Evolutionary conservation across 257 asterid genomes (phyloP).

Genomic region (Mitragyna speciosa): DNA sequence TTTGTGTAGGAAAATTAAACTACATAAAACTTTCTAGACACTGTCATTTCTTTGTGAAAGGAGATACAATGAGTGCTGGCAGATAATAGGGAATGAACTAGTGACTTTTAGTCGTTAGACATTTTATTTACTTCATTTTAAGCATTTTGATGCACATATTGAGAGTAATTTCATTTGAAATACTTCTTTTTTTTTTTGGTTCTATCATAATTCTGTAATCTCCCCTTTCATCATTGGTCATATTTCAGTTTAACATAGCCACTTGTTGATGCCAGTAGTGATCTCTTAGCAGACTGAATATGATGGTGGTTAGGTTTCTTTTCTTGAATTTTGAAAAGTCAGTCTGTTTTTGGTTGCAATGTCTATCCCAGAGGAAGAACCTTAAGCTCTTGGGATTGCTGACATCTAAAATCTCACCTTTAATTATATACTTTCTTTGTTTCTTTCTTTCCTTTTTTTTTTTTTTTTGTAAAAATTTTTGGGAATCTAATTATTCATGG

Average conservation of each 20-base stretch:
- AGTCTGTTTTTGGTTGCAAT: background rate
- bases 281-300: background rate
- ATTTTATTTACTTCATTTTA: background rate
- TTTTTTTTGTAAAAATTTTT: too few species aligned
- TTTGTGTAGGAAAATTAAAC: background rate
- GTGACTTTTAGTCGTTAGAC: background rate
- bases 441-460: too few species aligned
- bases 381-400: background rate
- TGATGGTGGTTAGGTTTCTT: background rate
- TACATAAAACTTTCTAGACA: background rate
- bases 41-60: background rate
- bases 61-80: background rate
- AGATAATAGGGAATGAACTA: background rate
- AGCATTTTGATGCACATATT: background rate
- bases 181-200: background rate
- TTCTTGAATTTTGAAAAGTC: background rate
- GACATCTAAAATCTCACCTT: background rate
- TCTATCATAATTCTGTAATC: background rate
- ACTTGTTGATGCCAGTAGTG: background rate
- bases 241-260: background rate
- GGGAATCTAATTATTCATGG: background rate
- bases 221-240: background rate
- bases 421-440: background rate
- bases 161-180: background rate
- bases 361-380: background rate